Evolutionary conservation across 768 basidiomycete genomes (phyloP).

Genomic region (Suillus subalutaceus): DNA sequence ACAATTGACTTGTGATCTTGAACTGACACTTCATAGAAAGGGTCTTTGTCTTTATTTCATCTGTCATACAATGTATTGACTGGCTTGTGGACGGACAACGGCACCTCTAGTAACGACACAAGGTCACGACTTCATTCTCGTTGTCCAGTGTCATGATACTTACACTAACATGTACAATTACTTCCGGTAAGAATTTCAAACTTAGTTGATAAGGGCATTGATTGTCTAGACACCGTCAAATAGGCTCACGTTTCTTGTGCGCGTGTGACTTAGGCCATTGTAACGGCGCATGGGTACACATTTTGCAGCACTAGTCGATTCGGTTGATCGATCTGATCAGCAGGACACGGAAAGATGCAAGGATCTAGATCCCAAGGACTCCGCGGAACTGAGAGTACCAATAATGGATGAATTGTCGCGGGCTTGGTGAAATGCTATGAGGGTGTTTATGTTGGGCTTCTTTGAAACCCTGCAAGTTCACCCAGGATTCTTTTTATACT

Average conservation of each 20-base stretch:
- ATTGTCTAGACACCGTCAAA: background rate
- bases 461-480: slow-evolving; percentile 2
- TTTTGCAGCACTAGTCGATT: background rate
- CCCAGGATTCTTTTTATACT: background rate
- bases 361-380: background rate
- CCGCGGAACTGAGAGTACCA: slow-evolving; percentile 4
- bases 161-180: background rate
- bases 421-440: slow-evolving; percentile 3
- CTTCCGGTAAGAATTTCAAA: slow-evolving; percentile 4
- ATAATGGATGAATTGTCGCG: background rate
- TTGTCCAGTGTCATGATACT: background rate
- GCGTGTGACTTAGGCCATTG: slow-evolving; percentile 1
- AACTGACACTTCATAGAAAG: background rate
- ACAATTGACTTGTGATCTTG: background rate
- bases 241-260: background rate
- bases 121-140: background rate
- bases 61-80: background rate
- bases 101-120: background rate
- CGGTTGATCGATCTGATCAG: background rate
- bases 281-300: background rate
- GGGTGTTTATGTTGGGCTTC: background rate
- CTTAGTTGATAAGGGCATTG: background rate
- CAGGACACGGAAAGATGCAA: background rate
- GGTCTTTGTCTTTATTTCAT: background rate
- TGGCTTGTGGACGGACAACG: background rate